Evolutionary conservation across 371 early-diverging fungal species (phyloP).

Genomic region (Nematocida displodere): DNA sequence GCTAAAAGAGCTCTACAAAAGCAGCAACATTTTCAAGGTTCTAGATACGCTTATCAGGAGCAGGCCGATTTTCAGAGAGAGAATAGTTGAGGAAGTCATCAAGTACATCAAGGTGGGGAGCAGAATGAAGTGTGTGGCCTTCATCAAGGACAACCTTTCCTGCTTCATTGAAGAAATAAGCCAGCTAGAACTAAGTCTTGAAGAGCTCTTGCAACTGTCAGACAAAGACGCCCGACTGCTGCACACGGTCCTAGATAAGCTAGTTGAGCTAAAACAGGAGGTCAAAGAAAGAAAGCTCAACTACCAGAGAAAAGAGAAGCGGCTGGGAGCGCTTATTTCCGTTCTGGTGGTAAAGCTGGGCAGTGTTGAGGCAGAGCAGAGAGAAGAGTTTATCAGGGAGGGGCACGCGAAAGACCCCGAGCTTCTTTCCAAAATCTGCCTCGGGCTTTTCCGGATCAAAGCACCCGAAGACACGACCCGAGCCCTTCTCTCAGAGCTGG

Average conservation of each 20-base stretch:
- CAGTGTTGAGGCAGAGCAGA: background rate
- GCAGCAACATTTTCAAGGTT: slow-evolving; percentile 3
- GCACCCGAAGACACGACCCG: background rate
- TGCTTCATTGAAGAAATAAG: slow-evolving; percentile 12
- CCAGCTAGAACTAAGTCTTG: slow-evolving; percentile 6
- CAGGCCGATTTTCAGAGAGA: slow-evolving; percentile 12
- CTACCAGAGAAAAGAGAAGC: slow-evolving; percentile 28
- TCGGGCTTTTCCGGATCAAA: slow-evolving; percentile 20
- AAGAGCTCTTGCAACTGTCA: slow-evolving; percentile 18
- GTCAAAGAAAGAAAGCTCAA: slow-evolving; percentile 24
- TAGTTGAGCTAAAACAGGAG: background rate
- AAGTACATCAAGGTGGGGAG: slow-evolving; percentile 32
- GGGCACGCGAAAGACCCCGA: slow-evolving; percentile 18
- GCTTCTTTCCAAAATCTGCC: slow-evolving; percentile 33
- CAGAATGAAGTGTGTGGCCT: slow-evolving; percentile 12
- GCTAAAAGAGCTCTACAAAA: background rate
- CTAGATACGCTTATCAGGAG: slow-evolving; percentile 9
- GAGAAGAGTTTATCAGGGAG: slow-evolving; percentile 2
- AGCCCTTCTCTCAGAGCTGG: background rate
- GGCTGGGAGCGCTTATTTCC: slow-evolving; percentile 7
- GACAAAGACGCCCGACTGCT: background rate
- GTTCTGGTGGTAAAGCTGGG: background rate
- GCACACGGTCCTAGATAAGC: slow-evolving; percentile 1
- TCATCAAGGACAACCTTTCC: slow-evolving; percentile 19
- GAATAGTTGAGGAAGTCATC: slow-evolving; percentile 11